Base-by-base conservation (phyloP, 345 rosid genomes). In the Capsella bursapastoris region DNA sequence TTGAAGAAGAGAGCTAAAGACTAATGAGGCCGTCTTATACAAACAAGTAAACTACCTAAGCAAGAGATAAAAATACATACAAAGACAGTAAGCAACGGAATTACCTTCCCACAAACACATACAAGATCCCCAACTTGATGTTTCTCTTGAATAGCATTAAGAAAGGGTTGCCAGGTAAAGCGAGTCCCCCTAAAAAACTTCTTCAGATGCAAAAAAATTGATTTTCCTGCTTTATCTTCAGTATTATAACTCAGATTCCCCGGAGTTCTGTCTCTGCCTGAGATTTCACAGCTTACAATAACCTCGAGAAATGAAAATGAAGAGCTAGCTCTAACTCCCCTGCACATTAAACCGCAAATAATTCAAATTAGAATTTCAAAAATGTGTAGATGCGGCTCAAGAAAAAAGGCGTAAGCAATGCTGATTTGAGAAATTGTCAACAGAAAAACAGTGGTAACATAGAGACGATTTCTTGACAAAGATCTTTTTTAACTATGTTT, bases 41-140 rank as follows among this genome's bases (percentile, higher is more conserved):
- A 63, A 44, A 62, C 27, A 51, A 12, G 27, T 76, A 53, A 3
- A 68, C 62, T 27, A 32, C 73, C 53, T 55, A 25, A 40, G 70
- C 44, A 53, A 75, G 57, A 12, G 13, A 64, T 32, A 52, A 8
- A 38, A 1, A 31, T 3, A 31, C 59, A 45, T 59, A 65, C 12
- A 13, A 47, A 47, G 57, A 52, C 48, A 38, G 78, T 63, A 73
- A 66, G 37, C 51, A 37, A 74, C 55, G 28, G 60, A 70, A 84
- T 77, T 70, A 89, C 98, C 92, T 92, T 92, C 65, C 97, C 97
- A 72, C 92, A 86, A 59, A 92, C 86, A 60, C 98, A 95, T 57
- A 86, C 97, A 79, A 85, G 72, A 56, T 90, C 93, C 64, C 99
- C 98, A 53, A 67, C 18, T 67, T 76, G 78, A 79, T 90, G 83